These are phyloP conservation scores for Wickerhamomyces chambardii DNA, from an alignment of 805 yeast genomes.

Conservation along the genomic window DNA sequence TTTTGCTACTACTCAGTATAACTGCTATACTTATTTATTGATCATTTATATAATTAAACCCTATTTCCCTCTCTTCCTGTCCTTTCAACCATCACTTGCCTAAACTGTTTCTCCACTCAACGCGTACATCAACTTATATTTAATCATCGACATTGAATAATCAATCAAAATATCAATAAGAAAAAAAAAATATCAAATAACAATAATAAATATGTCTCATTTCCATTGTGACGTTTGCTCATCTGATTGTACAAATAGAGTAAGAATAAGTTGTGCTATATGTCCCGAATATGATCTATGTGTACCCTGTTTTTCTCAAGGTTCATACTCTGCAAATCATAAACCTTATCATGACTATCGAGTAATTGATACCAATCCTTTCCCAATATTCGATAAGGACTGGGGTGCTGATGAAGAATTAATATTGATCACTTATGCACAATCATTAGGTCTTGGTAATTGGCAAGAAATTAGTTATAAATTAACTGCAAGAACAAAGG, in stretches of 20 bases:
- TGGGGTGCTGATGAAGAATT: conserved; percentile 99
- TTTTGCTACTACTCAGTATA: too few relatives aligned
- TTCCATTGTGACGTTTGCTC: conserved; percentile 95
- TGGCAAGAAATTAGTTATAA: conserved; percentile 99
- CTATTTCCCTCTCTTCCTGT: too few relatives aligned
- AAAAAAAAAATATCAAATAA: too few relatives aligned
- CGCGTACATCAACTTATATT: too few relatives aligned
- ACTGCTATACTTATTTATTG: too few relatives aligned
- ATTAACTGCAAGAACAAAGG: conserved; percentile 85
- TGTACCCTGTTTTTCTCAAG: conserved; percentile 93
- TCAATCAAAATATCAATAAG: neutral
- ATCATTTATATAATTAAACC: too few relatives aligned
- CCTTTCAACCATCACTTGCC: too few relatives aligned
- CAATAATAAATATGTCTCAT: conserved; percentile 22
- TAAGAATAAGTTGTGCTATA: conserved; percentile 84
- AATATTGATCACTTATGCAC: conserved; percentile 82
- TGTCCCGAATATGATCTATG: conserved; percentile 95
- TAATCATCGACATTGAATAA: too few relatives aligned
- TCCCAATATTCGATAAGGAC: conserved; percentile 79
- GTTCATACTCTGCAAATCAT: conserved; percentile 73
- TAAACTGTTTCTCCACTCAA: too few relatives aligned
- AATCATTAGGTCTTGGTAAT: conserved; percentile 85
- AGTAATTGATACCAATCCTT: conserved; percentile 89
- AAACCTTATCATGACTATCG: conserved; percentile 92
- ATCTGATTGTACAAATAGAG: conserved; percentile 90